Base-by-base conservation (phyloP, 169 alveolate species). In the Plasmodium fragile region DNA sequence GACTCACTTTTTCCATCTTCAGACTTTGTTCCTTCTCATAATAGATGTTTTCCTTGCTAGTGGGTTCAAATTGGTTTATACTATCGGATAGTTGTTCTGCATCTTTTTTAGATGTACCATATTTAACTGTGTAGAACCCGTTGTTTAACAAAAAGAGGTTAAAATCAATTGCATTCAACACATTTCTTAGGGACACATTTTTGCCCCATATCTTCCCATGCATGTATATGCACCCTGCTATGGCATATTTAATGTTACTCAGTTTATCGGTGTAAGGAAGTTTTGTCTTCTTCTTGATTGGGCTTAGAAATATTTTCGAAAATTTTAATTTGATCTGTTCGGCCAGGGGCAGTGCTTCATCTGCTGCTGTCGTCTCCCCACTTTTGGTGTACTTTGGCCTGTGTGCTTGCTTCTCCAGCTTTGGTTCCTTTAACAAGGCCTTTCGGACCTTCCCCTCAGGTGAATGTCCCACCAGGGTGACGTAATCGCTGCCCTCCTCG, bases 11-110 rank as follows among this genome's bases (percentile, higher is more conserved):
- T 59, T 87, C 93, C 93, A 87, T 87, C 28, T 77, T 75, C 45
- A 87, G 22, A 34, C 85, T 77, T 87, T 87, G 82, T 55, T 87
- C 93, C 59, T 87, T 87, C 49, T 75, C 93, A 55, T 59, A 53
- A 71, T 87, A 75, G 45, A 75, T 87, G 45, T 77, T 77, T 87
- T 87, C 89, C 49, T 87, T 77, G 59, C n/a, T 70, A 70, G 71
- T 87, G 41, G 93, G 89, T 87, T 39, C 65, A 34, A 52, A 77
- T 77, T 77, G 65, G 49, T 87, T 87, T 25, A 87, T 39, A 39
- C 43, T 34, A 77, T 11, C 16, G 39, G 81, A 39, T 4, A 65
- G 2, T 8, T 49, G n/a, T 59, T 87, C 52, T 30, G 69, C 30
- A 36, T 79, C 69, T 18, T 25, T 55, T 77, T 53, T 77, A 18